Base-by-base conservation (phyloP, 805 yeast genomes). In the Millerozyma miso region DNA sequence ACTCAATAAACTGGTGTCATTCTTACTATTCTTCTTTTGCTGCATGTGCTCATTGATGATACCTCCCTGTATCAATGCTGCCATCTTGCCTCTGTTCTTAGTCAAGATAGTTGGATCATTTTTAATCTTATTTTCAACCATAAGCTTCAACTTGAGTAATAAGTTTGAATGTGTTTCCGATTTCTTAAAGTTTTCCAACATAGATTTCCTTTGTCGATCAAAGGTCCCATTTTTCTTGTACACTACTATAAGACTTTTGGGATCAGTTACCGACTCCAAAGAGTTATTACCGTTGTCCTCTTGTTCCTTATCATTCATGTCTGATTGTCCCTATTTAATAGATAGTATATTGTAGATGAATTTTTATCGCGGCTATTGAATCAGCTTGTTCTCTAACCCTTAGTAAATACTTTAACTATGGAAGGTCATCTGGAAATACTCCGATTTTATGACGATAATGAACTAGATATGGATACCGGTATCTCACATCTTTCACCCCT, bases 21-120 rank as follows among this genome's bases (percentile, higher is more conserved):
- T 50, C 15, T 47, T 46, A 3, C 48, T 45, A 33, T 46, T 50
- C 3, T 26, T 10, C 26, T 37, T 37, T 16, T 37, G 39, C 17
- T 37, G 39, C 43, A 44, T 34, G 38, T 56, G 60, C 38, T 59
- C 54, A 46, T 54, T 53, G 41, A 74, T 65, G 37, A 77, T 67
- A 31, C 72, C 74, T 1, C 81, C 78, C 49, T 77, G 81, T 2
- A 77, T 71, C 44, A 77, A 54, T 0, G 81, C 81, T 0, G 73
- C 74, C 53, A 74, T 62, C 38, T 69, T 74, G 2, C 80, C 81
- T 41, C 66, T 72, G 55, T 76, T 77, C 51, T 74, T 67, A 48
- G 65, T 55, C 16, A 77, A 54, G 14, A 77, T 65, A 15, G 67
- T 56, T 1, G 81, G 81, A 48, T 77, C 79, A 31, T 67, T 60